Conservation (phyloP, 202 grass and related monocot species). For the Brachypodium distachyon region DNA sequence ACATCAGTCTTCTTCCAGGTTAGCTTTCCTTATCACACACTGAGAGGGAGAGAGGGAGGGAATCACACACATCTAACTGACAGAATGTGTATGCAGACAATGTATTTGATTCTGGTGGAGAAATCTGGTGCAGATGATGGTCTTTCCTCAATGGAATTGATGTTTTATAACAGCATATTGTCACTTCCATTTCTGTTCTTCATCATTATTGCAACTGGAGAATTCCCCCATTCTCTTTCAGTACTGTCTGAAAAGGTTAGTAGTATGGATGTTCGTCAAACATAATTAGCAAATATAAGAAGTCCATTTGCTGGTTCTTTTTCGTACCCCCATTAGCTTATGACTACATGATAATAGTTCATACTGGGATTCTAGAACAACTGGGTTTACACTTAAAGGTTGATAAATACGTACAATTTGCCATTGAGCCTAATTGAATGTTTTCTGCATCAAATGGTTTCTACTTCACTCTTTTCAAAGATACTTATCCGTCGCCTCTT, state of each 20-base stretch:
- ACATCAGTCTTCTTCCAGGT: constrained; percentile 99
- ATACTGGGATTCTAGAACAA: neutral
- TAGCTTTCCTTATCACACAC: constrained; percentile 16
- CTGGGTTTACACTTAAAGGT: neutral
- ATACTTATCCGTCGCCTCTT: neutral
- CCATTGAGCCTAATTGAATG: neutral
- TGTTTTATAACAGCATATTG: constrained; percentile 90
- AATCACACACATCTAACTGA: neutral
- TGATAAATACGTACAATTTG: neutral
- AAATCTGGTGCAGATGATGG: constrained; percentile 94
- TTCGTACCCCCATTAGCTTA: neutral
- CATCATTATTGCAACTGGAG: constrained; percentile 87
- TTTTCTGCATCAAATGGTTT: neutral
- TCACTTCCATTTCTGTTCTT: constrained; percentile 94
- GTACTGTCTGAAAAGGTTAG: constrained; percentile 79
- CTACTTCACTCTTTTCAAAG: neutral
- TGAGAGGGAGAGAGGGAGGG: too few species aligned
- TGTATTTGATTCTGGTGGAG: constrained; percentile 95
- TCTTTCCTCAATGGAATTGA: constrained; percentile 89
- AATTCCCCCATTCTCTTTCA: constrained; percentile 79
- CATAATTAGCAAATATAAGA: neutral
- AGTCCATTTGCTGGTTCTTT: neutral
- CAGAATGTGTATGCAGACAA: constrained; percentile 51
- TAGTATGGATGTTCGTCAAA: neutral
- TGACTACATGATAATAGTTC: neutral